A percentile compares a stretch with the other conserved stretches of the same genome.
These are phyloP conservation scores for Butyriboletus loyo DNA, from an alignment of 768 basidiomycete genomes.

Conservation along the genomic window DNA sequence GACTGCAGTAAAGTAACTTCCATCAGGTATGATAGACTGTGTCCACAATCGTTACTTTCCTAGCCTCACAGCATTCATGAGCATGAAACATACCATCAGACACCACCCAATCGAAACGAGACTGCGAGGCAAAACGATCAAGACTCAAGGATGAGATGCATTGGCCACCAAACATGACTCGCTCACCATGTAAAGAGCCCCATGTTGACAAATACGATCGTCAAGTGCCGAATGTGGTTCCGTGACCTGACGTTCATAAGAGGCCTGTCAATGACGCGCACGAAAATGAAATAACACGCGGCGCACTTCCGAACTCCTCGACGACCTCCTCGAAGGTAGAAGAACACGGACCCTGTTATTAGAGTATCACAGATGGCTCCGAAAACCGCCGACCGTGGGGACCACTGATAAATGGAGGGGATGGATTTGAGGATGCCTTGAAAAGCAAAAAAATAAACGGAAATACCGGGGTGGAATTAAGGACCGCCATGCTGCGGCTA, in stretches of 20 bases:
- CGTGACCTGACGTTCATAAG: neutral
- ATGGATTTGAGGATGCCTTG: neutral
- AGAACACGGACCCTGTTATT: slow-evolving; percentile 18
- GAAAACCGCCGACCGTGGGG: slow-evolving; percentile 27
- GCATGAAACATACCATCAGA: neutral
- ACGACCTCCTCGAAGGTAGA: slow-evolving; percentile 18
- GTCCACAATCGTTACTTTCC: neutral
- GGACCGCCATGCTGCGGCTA: neutral
- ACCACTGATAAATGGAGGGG: slow-evolving; percentile 7
- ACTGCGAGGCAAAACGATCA: neutral
- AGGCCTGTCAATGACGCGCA: neutral
- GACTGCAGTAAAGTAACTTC: neutral
- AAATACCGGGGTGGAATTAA: neutral
- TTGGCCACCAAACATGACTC: too few relatives aligned
- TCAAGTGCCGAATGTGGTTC: slow-evolving; percentile 10
- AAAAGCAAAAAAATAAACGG: too few relatives aligned
- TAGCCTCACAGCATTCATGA: neutral
- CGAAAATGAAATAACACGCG: too few relatives aligned
- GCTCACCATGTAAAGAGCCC: slow-evolving; percentile 9
- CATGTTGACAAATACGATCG: slow-evolving; percentile 11
- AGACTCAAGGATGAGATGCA: neutral
- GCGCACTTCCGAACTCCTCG: slow-evolving; percentile 4
- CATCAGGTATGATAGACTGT: neutral
- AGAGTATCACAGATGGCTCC: slow-evolving; percentile 8
- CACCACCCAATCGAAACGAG: slow-evolving; percentile 6